Evolutionary conservation across 768 basidiomycete species (phyloP).

Genomic region (Suillus subluteus): DNA sequence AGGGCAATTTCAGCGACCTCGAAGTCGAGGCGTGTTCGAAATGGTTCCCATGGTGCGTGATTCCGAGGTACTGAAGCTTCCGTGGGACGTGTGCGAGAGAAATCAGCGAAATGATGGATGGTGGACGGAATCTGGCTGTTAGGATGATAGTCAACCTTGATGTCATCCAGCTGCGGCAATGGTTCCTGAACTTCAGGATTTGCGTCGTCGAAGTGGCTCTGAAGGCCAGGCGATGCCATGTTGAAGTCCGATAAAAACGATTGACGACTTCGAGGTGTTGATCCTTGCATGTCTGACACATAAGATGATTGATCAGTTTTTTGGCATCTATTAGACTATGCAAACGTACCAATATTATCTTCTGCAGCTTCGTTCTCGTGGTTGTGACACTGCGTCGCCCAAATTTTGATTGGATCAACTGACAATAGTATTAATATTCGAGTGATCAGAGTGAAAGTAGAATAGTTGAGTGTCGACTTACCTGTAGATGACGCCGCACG

Average conservation of each 20-base stretch:
- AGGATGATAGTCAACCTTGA: slow-evolving; percentile 29
- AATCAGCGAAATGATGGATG: slow-evolving; percentile 23
- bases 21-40: slow-evolving; percentile 31
- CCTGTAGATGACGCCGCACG: neutral
- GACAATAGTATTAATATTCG: neutral
- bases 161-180: slow-evolving; percentile 21
- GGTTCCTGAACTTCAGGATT: neutral
- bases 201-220: neutral
- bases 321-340: neutral
- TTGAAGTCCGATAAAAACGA: neutral
- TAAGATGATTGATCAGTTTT: neutral
- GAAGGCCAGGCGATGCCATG: neutral
- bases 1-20: slow-evolving; percentile 32
- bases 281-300: neutral
- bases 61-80: slow-evolving; percentile 11
- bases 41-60: slow-evolving; percentile 35
- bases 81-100: neutral
- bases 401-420: slow-evolving; percentile 4
- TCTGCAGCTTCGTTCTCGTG: neutral
- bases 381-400: neutral
- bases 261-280: neutral
- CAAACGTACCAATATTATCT: neutral
- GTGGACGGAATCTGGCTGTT: slow-evolving; percentile 13
- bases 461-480: neutral
- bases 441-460: neutral